A percentile compares a stretch with the other conserved stretches of the same genome.
Conservation (phyloP, 495 filamentous ascomycete genomes). For the Neurospora pannonica region DNA sequence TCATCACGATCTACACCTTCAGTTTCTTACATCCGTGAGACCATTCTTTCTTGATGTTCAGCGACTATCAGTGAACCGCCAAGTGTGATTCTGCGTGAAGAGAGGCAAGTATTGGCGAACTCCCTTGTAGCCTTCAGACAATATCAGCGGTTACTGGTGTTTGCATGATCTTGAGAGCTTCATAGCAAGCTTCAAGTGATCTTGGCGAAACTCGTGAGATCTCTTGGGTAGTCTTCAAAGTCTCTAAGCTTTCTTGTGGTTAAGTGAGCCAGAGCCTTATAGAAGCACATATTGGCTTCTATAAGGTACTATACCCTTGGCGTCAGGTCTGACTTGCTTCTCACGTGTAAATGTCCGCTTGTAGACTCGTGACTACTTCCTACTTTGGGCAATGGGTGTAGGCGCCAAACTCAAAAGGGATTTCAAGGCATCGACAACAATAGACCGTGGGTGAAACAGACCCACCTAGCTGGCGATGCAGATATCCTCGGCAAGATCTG, state of each 20-base stretch:
- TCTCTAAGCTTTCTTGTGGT: neutral
- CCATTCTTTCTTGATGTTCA: neutral
- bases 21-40: neutral
- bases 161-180: neutral
- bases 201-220: neutral
- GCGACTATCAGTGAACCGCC: neutral
- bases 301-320: neutral
- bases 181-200: neutral
- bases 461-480: constrained; percentile 6
- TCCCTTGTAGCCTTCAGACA: neutral
- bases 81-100: neutral
- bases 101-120: neutral
- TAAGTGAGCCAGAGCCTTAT: neutral
- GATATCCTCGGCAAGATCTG: neutral
- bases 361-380: neutral
- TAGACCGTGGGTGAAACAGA: constrained; percentile 10
- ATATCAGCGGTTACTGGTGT: neutral
- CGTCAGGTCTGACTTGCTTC: neutral
- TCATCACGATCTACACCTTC: neutral
- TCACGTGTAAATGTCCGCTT: neutral
- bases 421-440: neutral
- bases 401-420: neutral
- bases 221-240: neutral
- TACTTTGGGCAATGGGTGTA: neutral
- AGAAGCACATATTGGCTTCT: neutral